A percentile compares a stretch with the other conserved stretches of the same genome.
Evolutionary conservation across 768 basidiomycete species (phyloP).

Genomic region (Fistulinella prunicolor): DNA sequence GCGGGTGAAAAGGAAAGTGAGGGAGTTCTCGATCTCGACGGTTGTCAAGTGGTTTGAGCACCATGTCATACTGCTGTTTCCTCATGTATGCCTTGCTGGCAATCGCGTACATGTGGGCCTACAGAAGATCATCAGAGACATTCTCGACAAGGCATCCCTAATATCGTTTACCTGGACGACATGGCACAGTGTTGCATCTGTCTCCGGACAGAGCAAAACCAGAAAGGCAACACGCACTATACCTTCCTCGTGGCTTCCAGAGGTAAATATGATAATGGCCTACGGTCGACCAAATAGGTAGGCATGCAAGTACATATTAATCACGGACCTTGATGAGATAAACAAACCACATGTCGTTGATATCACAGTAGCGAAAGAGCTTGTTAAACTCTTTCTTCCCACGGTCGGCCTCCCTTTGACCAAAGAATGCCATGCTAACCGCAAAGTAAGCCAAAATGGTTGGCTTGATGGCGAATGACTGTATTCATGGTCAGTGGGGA

Average conservation of each 20-base stretch:
- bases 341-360: not conserved
- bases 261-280: not conserved
- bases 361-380: not conserved
- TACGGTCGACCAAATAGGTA: not conserved
- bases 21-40: not conserved
- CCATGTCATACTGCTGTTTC: not conserved
- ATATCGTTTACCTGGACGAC: not conserved
- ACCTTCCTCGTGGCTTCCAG: not conserved
- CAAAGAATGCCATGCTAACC: not conserved
- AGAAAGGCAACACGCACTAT: not conserved
- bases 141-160: no score
- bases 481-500: not conserved
- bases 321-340: not conserved
- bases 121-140: not conserved
- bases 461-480: not conserved
- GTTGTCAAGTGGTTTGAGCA: not conserved
- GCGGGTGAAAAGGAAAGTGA: not conserved
- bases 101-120: not conserved
- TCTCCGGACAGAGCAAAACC: no score
- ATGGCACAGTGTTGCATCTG: no score
- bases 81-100: not conserved
- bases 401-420: not conserved
- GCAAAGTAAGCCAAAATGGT: not conserved
- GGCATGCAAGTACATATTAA: not conserved
- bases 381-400: not conserved